Base-by-base conservation (phyloP, 352 stramenopile species). In the Pythium angustatum region DNA sequence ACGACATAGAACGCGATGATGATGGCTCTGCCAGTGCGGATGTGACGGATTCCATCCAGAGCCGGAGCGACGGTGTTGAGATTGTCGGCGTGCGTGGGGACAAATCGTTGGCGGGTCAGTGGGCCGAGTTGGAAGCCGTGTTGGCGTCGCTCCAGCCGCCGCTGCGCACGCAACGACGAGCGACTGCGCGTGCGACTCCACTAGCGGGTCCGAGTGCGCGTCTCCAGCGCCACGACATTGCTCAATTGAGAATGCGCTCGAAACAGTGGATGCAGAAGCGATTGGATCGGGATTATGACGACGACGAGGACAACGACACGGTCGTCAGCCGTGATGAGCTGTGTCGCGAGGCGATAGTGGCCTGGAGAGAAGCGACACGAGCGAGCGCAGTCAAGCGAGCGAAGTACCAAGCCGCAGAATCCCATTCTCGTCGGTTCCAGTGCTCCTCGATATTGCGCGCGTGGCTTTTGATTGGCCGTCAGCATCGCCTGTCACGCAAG, bases 91-190 rank as follows among this genome's bases (percentile, higher is more conserved):
- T 9, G 19, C n/a, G 21, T 11, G 21, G 21, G 3, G 31, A 56
- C 19, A 7, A 10, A 19, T 22, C 21, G 9, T 33, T 66, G 17
- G 60, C 19, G 6, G 40, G n/a, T 10, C 55, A 66, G 40, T 66
- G 60, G 60, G 60, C 50, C 12, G 50, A 53, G 33, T 30, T 66
- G 9, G 50, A 66, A 28, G 24, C 15, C 1, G 22, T 66, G 21
- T 22, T 66, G 21, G 31, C 49, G 21, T 49, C 60, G 41, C 21
- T 66, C 3, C 30, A 24, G 21, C 49, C 50, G 15, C 3, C 24
- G 31, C 2, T 17, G 15, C 27, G 26, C 36, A n/a, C 12, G 10
- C 34, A 26, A 21, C 11, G 19, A 8, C 28, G 33, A 19, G 21
- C 28, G 21, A 19, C 40, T 1, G n/a, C 19, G 40, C 40, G 40